Conservation (phyloP, 2,329 filamentous ascomycete species). For the Colletotrichum endophyticum region DNA sequence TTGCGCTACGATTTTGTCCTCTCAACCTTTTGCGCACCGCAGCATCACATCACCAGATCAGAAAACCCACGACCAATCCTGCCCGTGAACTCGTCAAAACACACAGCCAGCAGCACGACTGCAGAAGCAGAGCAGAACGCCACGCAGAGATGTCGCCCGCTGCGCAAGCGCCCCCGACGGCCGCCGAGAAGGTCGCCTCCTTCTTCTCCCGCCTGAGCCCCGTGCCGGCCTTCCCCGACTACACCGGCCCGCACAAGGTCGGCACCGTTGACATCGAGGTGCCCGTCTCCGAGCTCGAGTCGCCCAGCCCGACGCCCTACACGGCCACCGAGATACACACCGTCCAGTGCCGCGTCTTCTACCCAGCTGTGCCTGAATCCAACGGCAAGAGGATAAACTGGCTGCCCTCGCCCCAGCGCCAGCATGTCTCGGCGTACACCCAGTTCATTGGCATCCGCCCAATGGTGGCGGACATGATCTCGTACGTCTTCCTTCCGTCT, state of each 20-base stretch:
- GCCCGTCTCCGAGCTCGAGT: slow-evolving; percentile 64
- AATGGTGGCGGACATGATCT: slow-evolving; percentile 62
- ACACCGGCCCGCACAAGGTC: slow-evolving; percentile 79
- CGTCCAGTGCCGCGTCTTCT: slow-evolving; percentile 82
- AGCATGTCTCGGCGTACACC: slow-evolving; percentile 76
- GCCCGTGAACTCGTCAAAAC: background rate
- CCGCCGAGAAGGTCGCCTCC: slow-evolving; percentile 44
- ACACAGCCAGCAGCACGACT: background rate
- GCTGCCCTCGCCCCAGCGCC: slow-evolving; percentile 78
- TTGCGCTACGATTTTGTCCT: background rate
- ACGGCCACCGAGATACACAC: slow-evolving; percentile 68
- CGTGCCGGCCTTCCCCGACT: slow-evolving; percentile 74
- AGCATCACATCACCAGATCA: background rate
- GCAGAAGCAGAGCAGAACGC: background rate
- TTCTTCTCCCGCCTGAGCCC: slow-evolving; percentile 66
- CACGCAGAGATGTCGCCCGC: slow-evolving; percentile 2
- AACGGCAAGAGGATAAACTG: slow-evolving; percentile 70
- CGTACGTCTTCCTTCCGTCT: slow-evolving; percentile 46
- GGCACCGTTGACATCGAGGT: slow-evolving; percentile 84
- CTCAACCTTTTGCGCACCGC: background rate
- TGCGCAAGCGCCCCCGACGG: slow-evolving; percentile 14
- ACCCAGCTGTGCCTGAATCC: slow-evolving; percentile 66
- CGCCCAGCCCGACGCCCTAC: slow-evolving; percentile 58
- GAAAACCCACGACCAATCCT: background rate
- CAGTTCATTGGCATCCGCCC: slow-evolving; percentile 73